Evolutionary conservation across 768 basidiomycete genomes (phyloP), one percentile per base, ranked within the genome.

Genomic region (Termitomyces sp.): DNA sequence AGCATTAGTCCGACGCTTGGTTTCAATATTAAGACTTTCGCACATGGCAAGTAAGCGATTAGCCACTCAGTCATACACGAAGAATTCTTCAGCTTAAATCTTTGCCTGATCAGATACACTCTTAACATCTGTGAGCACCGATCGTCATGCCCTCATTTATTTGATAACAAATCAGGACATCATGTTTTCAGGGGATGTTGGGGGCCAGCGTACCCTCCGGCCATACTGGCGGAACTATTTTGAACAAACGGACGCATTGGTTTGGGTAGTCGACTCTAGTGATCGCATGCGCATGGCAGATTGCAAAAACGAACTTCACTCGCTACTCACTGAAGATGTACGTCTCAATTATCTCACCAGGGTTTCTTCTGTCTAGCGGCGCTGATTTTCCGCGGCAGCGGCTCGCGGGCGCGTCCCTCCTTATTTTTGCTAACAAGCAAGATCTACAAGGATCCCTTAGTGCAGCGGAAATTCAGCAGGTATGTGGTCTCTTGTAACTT

Each of bases 171-270:
- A 53, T 47, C 50, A 56, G 47, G 47, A 6, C 26, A 53, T 58
- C 26, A 28, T n/a, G n/a, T 51, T 55, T 54, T 57, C 65, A 98
- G 95, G 96, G 97, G 97, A 99, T 70, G 94, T 98, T 36, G 97
- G 97, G 36, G 96, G 97, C 24, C 97, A 99, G 71, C 85, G 88
- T 57, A 95, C 93, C 0, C 85, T 99, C 52, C 83, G 97, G 31
- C 96, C 97, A 7, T 98, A 98, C 71, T 99, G 97, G 97, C 79
- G 93, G 26, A 99, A 98, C 72, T 98, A 98, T 74, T 98, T 98
- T 64, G 97, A 99, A 72, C 92, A 94, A 73, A 98, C 97, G 10
- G 97, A 98, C 72, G 96, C 91, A 7, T 79, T 99, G 45, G 94
- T 98, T 34, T 99, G 97, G 97, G 96, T 99, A 18, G 95, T 99